Percentiles rank a stretch among this genome's conserved stretches.
phyloP scores from a whole-genome alignment of 2,329 filamentous ascomycete species.

The Fusarium subglutinans region DNA sequence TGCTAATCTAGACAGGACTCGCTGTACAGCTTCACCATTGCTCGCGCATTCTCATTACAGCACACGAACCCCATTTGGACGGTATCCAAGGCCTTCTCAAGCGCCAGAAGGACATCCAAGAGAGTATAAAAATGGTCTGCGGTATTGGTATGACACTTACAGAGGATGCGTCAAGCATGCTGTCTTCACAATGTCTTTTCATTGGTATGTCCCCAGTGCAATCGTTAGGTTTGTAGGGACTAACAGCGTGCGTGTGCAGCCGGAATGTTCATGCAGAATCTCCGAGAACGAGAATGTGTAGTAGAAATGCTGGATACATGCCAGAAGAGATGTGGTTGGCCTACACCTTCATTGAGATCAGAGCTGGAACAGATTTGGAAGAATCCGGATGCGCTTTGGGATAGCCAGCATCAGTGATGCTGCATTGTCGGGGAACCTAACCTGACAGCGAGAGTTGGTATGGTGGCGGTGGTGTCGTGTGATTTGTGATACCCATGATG shows the following conservation, averaged over 20 bases:
- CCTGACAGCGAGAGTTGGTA: neutral
- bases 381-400: conserved; percentile 7
- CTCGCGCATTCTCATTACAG: conserved; percentile 48
- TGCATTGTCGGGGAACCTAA: neutral
- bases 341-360: conserved; percentile 28
- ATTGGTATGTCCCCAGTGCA: neutral
- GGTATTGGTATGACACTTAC: conserved; percentile 58
- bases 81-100: conserved; percentile 56
- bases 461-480: too few relatives aligned
- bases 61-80: conserved; percentile 33
- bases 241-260: neutral
- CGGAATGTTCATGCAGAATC: conserved; percentile 31
- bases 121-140: conserved; percentile 50
- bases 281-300: conserved; percentile 15
- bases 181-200: conserved; percentile 56
- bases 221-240: accelerated
- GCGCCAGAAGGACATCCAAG: conserved; percentile 38
- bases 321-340: conserved; percentile 37
- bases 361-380: conserved; percentile 37
- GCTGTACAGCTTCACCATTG: conserved; percentile 31
- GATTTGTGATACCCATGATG: neutral
- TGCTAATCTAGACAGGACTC: conserved; percentile 1
- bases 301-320: conserved; percentile 36
- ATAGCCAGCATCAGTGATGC: neutral
- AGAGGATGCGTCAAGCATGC: conserved; percentile 53